Base-by-base conservation (phyloP, 208 protist species). In the Blechomonas ayalai region DNA sequence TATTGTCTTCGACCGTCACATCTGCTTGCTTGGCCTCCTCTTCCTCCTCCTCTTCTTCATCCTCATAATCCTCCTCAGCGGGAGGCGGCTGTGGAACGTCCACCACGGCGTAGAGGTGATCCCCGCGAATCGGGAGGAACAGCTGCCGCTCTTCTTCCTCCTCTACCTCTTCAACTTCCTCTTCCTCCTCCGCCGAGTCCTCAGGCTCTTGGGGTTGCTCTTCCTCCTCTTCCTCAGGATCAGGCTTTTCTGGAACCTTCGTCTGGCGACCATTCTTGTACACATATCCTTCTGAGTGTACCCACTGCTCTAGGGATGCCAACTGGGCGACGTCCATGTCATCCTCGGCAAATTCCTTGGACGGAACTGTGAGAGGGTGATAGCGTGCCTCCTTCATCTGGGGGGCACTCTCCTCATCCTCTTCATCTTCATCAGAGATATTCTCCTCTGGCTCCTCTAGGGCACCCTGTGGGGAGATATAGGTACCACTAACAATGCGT, bases 401-500 rank as follows among this genome's bases (percentile, higher is more conserved):
- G 12, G 54, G 49, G 19, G 43, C 34, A 4, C 46, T 78, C 8
- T 78, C 82, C 41, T 88, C 84, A 8, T 82, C 82, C 33, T 93
- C 82, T 6, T 92, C 82, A 27, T 86, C 86, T 16, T 84, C 75
- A 3, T 87, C 77, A n/a, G 87, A 75, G n/a, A 59, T 74, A 2
- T 76, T 58, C 44, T 85, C 79, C 45, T 95, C 88, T 25, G 84
- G 66, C 45, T 88, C 57, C 34, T 85, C 85, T 20, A 95, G 58
- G 7, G 86, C 89, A 0, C 89, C 86, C n/a, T 72, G 38, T 7
- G 95, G 95, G 19, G 75, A 66, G 39, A 98, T 79, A 39, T 70
- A 81, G 15, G 93, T 96, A 28, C 69, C 56, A 48, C 81, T 87
- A 19, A 80, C 64, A 50, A 98, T 97, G 57, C 95, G 88, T 20